Conservation (phyloP, 768 basidiomycete species). For the Mycena sanguinolenta region DNA sequence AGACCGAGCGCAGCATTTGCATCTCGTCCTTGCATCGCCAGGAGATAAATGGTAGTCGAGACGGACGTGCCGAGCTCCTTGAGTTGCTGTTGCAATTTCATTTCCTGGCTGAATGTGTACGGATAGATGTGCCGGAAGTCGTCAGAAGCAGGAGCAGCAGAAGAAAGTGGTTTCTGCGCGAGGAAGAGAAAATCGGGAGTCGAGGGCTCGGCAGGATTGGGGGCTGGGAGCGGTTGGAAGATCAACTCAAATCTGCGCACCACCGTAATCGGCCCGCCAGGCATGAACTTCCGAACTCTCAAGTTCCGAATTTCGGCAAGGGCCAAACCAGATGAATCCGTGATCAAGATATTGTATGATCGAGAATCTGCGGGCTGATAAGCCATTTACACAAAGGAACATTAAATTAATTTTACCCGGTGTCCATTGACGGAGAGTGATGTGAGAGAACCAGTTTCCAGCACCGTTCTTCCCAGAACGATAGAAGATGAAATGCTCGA, state of each 20-base stretch:
- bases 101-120: slow-evolving; percentile 17
- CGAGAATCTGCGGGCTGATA: slow-evolving; percentile 17
- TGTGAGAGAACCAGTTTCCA: slow-evolving; percentile 26
- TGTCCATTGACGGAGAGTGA: slow-evolving; percentile 23
- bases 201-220: not conserved
- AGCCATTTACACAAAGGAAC: slow-evolving; percentile 13
- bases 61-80: slow-evolving; percentile 1
- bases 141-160: slow-evolving; percentile 2
- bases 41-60: slow-evolving; percentile 9
- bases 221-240: slow-evolving; percentile 16
- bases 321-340: slow-evolving; percentile 16
- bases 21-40: slow-evolving; percentile 22
- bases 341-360: slow-evolving; percentile 22
- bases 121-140: slow-evolving; percentile 8
- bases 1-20: slow-evolving; percentile 27
- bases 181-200: slow-evolving; percentile 19
- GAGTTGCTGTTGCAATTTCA: slow-evolving; percentile 14
- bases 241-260: slow-evolving; percentile 23
- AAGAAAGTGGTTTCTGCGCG: slow-evolving; percentile 12
- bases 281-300: slow-evolving; percentile 13
- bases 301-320: slow-evolving; percentile 18
- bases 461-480: not conserved
- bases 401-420: slow-evolving; percentile 24
- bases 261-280: not conserved
- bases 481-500: slow-evolving; percentile 24